phyloP scores from a whole-genome alignment of 257 asterid species.

The Solanum virginianum region DNA sequence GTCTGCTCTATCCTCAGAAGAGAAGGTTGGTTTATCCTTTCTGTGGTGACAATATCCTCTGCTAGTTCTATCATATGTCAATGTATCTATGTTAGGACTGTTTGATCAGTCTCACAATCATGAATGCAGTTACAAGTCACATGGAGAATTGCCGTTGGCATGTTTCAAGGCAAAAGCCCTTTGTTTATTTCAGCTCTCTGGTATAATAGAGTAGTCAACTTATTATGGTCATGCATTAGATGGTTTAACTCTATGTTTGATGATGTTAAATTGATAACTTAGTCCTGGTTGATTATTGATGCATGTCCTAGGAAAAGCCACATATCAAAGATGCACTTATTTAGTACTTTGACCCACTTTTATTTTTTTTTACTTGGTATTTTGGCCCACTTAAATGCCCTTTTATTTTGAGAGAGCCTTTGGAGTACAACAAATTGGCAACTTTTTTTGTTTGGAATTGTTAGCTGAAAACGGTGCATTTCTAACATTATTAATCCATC shows the following conservation, averaged over 20 bases:
- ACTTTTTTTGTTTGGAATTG: neutral
- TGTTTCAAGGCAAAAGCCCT: neutral
- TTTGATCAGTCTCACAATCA: neutral
- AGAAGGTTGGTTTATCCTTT: conserved; percentile 38
- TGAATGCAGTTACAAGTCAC: neutral
- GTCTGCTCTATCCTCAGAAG: conserved; percentile 72
- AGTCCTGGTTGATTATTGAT: neutral
- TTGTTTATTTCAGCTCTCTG: neutral
- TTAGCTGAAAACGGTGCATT: neutral
- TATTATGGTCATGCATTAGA: neutral
- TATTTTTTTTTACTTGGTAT: neutral
- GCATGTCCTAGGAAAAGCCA: neutral
- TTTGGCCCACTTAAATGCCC: neutral
- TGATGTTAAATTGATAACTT: neutral
- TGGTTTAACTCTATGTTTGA: neutral
- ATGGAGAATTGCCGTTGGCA: neutral
- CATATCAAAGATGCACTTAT: neutral
- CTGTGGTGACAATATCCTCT: neutral
- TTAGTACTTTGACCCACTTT: neutral
- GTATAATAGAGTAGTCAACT: neutral
- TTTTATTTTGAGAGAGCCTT: neutral
- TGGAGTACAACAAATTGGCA: neutral
- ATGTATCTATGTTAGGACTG: neutral
- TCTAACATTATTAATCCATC: neutral
- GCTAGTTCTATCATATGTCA: neutral